These are phyloP conservation scores for Pyrenopolyporus hunteri DNA, from an alignment of 495 filamentous ascomycete genomes.

Conservation along the genomic window DNA sequence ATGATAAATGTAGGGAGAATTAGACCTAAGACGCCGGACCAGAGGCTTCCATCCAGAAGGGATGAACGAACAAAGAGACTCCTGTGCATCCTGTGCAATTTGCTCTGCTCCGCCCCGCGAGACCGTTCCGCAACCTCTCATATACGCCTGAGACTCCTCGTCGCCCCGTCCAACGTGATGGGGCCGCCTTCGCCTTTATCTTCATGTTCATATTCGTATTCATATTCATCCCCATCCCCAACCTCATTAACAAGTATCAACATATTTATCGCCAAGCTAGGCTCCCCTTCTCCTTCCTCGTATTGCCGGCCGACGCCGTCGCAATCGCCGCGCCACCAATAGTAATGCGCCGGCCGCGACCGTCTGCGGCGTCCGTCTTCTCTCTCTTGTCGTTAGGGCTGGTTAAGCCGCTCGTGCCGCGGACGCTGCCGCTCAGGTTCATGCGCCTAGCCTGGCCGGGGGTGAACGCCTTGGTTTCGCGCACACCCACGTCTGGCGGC, in stretches of 20 bases:
- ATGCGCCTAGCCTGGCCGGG: constrained; percentile 53
- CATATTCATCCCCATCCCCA: too few species aligned
- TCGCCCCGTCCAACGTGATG: too few species aligned
- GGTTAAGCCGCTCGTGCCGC: constrained; percentile 30
- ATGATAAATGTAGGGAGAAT: constrained; percentile 8
- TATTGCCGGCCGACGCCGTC: constrained; percentile 14
- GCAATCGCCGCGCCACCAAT: constrained; percentile 39
- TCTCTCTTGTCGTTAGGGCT: constrained; percentile 35
- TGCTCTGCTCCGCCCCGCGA: background rate
- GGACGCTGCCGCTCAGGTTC: constrained; percentile 47
- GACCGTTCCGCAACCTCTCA: background rate
- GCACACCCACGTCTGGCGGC: constrained; percentile 41
- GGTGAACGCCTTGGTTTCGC: constrained; percentile 41
- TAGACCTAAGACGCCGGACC: constrained; percentile 4
- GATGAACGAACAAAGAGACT: too few species aligned
- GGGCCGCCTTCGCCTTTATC: too few species aligned
- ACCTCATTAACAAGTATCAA: background rate
- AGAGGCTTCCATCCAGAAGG: background rate
- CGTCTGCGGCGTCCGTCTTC: background rate
- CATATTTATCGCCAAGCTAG: constrained; percentile 38
- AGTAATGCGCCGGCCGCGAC: constrained; percentile 40
- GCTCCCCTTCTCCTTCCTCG: constrained; percentile 26
- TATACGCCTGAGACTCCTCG: background rate
- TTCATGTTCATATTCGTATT: too few species aligned
- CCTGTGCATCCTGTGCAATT: constrained; percentile 1